phyloP scores from a whole-genome alignment of 768 basidiomycete genomes.

The Tricholomella constricta region DNA sequence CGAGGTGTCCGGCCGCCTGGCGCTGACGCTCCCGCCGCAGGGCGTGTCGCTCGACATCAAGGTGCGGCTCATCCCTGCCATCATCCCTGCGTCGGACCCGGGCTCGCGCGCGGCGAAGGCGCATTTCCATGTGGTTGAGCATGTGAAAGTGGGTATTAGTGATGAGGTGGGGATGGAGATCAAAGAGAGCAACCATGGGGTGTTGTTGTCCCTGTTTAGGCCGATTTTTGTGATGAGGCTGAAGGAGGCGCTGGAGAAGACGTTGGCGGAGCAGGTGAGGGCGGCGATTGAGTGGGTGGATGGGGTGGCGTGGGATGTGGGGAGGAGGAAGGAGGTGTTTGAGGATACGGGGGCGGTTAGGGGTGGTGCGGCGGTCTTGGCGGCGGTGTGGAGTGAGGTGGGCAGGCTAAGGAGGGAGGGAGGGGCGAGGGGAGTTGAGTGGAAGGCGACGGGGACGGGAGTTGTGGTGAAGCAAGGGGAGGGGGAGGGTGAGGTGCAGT shows the following conservation, averaged over 20 bases:
- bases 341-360: constrained; percentile 58
- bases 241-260: constrained; percentile 59
- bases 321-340: constrained; percentile 61
- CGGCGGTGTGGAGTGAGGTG: constrained; percentile 70
- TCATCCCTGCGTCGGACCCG: constrained; percentile 34
- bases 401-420: constrained; percentile 52
- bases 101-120: constrained; percentile 41
- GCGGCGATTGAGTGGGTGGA: constrained; percentile 55
- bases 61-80: constrained; percentile 61
- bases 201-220: constrained; percentile 63
- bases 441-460: constrained; percentile 64
- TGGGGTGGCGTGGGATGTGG: constrained; percentile 59
- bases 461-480: constrained; percentile 53
- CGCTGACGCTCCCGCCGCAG: constrained; percentile 61
- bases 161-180: constrained; percentile 58
- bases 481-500: constrained; percentile 24
- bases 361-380: constrained; percentile 47
- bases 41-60: constrained; percentile 72
- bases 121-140: constrained; percentile 62
- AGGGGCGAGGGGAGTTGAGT: constrained; percentile 36
- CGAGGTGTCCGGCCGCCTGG: constrained; percentile 64
- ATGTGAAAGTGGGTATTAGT: constrained; percentile 52
- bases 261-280: constrained; percentile 57
- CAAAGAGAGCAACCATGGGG: constrained; percentile 62
- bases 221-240: constrained; percentile 60